Conservation (phyloP, 2,329 filamentous ascomycete species). For the Cordyceps javanica region DNA sequence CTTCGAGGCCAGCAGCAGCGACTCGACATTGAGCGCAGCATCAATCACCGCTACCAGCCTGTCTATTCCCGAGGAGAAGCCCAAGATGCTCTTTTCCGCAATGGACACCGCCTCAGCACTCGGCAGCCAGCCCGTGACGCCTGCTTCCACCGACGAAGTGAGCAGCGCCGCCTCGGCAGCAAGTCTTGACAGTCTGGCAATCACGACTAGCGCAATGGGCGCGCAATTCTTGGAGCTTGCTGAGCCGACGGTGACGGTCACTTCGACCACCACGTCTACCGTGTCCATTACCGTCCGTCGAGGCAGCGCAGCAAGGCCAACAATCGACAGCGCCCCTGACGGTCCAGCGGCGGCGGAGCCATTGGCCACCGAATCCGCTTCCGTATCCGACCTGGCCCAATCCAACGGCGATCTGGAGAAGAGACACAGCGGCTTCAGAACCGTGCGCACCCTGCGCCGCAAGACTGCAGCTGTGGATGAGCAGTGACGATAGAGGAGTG, state of each 20-base stretch:
- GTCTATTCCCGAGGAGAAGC: not conserved
- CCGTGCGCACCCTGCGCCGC: not conserved
- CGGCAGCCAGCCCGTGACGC: no score
- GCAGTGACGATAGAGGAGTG: not conserved
- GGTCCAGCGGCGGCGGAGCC: not conserved
- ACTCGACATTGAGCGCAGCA: not conserved
- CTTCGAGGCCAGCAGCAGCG: not conserved
- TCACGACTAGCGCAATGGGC: not conserved
- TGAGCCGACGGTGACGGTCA: not conserved
- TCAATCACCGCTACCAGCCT: no score
- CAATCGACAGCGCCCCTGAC: not conserved
- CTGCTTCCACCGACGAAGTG: not conserved
- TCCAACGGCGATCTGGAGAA: not conserved
- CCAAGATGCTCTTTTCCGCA: no score
- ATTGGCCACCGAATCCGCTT: not conserved
- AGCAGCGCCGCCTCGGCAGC: not conserved
- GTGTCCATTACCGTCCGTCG: not conserved
- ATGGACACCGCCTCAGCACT: not conserved
- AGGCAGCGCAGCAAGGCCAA: not conserved
- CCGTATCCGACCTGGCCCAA: not conserved
- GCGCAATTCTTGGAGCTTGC: not conserved
- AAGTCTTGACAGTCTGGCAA: not conserved
- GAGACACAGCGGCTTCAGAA: slow-evolving; percentile 5
- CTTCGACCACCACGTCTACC: not conserved
- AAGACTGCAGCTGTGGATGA: not conserved